Percentiles rank a stretch among this genome's conserved stretches.
Conservation (phyloP, 73 alveolate species). For the Symbiodinium natans region DNA sequence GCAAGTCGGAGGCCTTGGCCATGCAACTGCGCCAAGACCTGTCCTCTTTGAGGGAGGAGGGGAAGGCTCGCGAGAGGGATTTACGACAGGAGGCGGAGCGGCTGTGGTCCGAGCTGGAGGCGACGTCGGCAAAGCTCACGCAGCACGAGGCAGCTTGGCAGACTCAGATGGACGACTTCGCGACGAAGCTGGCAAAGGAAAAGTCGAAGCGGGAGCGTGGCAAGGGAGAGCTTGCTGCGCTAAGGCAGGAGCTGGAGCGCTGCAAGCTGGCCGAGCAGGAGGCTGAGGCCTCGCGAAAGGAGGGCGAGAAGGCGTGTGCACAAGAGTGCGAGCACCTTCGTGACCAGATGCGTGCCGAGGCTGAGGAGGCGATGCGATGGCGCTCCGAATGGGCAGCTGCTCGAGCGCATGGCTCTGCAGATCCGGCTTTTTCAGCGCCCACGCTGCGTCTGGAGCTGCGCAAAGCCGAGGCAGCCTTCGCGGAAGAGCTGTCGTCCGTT, state of each 20-base stretch:
- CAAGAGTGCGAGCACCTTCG: too few relatives aligned
- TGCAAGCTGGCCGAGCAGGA: too few relatives aligned
- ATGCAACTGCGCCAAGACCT: background rate
- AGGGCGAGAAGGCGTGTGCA: too few relatives aligned
- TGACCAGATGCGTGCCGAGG: too few relatives aligned
- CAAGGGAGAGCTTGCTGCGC: too few relatives aligned
- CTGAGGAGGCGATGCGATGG: too few relatives aligned
- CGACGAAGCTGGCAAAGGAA: background rate
- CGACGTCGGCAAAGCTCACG: background rate
- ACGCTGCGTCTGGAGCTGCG: background rate
- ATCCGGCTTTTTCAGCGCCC: too few relatives aligned
- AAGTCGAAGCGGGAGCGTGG: background rate
- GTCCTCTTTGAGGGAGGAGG: background rate
- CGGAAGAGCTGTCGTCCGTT: background rate
- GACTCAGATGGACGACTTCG: background rate
- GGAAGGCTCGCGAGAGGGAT: background rate
- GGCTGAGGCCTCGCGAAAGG: too few relatives aligned
- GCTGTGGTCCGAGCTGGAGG: background rate
- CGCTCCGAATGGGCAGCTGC: too few relatives aligned
- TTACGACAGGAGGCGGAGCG: background rate
- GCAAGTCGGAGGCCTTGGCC: background rate
- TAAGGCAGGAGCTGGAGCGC: too few relatives aligned
- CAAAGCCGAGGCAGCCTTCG: background rate
- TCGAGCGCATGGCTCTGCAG: too few relatives aligned
- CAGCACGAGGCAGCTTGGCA: background rate